Evolutionary conservation across 2,329 filamentous ascomycete genomes (phyloP).

Genomic region (Coniochaeta hoffmannii): DNA sequence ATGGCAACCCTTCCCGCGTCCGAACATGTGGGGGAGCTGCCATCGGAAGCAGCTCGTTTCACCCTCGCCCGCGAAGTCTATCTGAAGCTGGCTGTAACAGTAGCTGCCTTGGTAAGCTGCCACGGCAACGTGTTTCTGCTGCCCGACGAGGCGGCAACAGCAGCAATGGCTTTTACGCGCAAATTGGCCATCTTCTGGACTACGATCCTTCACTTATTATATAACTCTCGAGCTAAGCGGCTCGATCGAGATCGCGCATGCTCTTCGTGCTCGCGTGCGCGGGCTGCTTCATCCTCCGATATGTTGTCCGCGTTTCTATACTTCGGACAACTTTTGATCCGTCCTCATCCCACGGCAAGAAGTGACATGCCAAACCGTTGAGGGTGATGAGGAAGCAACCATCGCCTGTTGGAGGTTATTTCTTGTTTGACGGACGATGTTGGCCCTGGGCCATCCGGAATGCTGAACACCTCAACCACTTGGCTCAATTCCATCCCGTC

Average conservation of each 20-base stretch:
- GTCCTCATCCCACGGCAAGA: background rate
- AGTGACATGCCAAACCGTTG: background rate
- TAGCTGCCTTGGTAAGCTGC: constrained; percentile 3
- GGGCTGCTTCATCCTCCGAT: background rate
- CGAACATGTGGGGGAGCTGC: constrained; percentile 1
- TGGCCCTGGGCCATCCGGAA: too few relatives aligned
- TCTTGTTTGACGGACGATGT: too few relatives aligned
- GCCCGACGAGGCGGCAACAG: background rate
- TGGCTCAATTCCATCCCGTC: too few relatives aligned
- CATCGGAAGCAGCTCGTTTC: background rate
- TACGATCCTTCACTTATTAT: background rate
- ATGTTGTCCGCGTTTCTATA: background rate
- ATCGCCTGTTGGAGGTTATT: too few relatives aligned
- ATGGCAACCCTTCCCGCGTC: background rate
- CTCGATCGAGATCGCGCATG: background rate
- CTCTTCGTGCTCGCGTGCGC: background rate
- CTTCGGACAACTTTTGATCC: background rate
- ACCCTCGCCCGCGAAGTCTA: background rate
- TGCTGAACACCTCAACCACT: too few relatives aligned
- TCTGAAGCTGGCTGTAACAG: constrained; percentile 1
- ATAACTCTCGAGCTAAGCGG: background rate
- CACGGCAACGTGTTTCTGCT: background rate
- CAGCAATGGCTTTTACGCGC: background rate
- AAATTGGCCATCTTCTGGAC: background rate
- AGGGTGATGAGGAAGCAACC: too few relatives aligned